These are phyloP conservation scores for Picochlorum sp. DNA, from an alignment of 139 green algal species.

Conservation along the genomic window DNA sequence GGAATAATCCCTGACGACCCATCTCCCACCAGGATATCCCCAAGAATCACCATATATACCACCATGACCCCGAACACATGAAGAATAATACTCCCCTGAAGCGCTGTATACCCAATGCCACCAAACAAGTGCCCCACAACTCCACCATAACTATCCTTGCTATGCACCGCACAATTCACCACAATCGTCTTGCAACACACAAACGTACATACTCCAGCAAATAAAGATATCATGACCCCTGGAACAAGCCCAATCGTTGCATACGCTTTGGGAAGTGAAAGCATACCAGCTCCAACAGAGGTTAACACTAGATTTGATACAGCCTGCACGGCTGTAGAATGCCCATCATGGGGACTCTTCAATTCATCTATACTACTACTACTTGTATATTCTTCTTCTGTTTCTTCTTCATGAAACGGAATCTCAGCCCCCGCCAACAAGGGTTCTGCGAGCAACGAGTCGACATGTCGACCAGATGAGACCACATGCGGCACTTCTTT, in stretches of 20 bases:
- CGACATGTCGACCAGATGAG: too few species aligned
- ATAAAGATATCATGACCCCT: neutral
- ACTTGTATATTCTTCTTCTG: too few species aligned
- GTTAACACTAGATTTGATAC: conserved; percentile 12
- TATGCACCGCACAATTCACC: neutral
- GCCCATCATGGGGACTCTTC: neutral
- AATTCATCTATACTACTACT: too few species aligned
- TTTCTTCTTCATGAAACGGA: too few species aligned
- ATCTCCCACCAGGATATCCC: conserved; percentile 16
- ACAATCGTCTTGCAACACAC: conserved; percentile 7
- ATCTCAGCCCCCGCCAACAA: too few species aligned
- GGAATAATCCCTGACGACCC: conserved; percentile 5
- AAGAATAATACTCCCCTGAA: conserved; percentile 22
- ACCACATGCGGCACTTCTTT: too few species aligned
- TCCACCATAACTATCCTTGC: conserved; percentile 11
- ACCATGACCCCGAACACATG: conserved; percentile 28
- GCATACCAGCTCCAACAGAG: conserved; percentile 17
- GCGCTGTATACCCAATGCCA: neutral
- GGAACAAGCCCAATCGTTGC: conserved; percentile 4
- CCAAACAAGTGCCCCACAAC: conserved; percentile 24
- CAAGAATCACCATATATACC: conserved; percentile 30
- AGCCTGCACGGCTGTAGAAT: neutral
- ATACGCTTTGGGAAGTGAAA: conserved; percentile 12
- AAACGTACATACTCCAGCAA: conserved; percentile 7
- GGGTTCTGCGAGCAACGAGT: too few species aligned